Conservation (phyloP, 495 filamentous ascomycete genomes). For the Jackrogersella multiformis region DNA sequence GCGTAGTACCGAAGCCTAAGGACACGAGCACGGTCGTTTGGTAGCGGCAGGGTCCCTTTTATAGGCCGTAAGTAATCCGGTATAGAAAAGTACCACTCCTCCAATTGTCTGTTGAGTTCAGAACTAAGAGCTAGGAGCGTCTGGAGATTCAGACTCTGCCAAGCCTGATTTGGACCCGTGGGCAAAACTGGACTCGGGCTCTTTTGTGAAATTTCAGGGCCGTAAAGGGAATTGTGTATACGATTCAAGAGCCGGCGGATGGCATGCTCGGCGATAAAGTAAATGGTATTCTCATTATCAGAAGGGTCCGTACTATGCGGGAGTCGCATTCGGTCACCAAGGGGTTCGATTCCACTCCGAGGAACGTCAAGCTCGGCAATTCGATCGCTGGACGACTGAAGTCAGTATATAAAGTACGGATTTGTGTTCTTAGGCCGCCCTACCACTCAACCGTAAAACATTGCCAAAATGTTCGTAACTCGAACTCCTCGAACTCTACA, state of each 20-base stretch:
- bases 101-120: constrained; percentile 50
- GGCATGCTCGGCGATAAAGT: constrained; percentile 50
- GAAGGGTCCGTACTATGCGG: constrained; percentile 46
- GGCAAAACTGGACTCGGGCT: constrained; percentile 26
- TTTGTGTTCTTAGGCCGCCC: not conserved
- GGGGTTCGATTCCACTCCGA: constrained; percentile 48
- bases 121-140: constrained; percentile 45
- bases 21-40: constrained; percentile 45
- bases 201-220: constrained; percentile 39
- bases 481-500: constrained; percentile 43
- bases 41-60: constrained; percentile 38
- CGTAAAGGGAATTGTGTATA: constrained; percentile 51
- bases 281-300: constrained; percentile 48
- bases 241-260: constrained; percentile 51
- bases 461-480: constrained; percentile 49
- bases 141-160: constrained; percentile 43
- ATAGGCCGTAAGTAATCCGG: constrained; percentile 46
- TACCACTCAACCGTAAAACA: constrained; percentile 53
- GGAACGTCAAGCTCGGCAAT: constrained; percentile 49
- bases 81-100: constrained; percentile 52
- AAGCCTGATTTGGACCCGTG: constrained; percentile 40
- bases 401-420: constrained; percentile 3
- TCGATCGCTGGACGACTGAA: constrained; percentile 38
- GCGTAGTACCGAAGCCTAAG: constrained; percentile 50
- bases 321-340: constrained; percentile 47